Percentiles rank a stretch among this genome's conserved stretches.
Evolutionary conservation across 768 basidiomycete species (phyloP).

Genomic region (Nidula microcarpa): DNA sequence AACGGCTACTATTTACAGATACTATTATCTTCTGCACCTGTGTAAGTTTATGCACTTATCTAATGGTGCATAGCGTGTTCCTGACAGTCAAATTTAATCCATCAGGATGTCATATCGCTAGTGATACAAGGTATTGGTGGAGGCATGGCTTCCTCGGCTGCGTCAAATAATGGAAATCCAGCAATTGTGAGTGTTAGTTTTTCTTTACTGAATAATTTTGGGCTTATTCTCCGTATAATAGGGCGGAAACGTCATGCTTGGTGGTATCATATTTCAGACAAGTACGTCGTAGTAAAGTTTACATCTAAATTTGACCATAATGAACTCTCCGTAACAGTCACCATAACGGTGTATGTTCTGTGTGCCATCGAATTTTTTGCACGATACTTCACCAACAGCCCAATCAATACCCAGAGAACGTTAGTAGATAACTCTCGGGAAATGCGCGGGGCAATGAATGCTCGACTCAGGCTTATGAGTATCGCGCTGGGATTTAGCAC

Average conservation of each 20-base stretch:
- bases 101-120: slow-evolving; percentile 45
- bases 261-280: slow-evolving; percentile 48
- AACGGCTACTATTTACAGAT: slow-evolving; percentile 20
- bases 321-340: slow-evolving; percentile 19
- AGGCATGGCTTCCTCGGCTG: slow-evolving; percentile 35
- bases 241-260: slow-evolving; percentile 51
- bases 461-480: slow-evolving; percentile 24
- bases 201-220: not conserved
- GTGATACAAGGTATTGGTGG: slow-evolving; percentile 57
- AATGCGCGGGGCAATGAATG: slow-evolving; percentile 5
- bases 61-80: not conserved
- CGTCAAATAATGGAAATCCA: slow-evolving; percentile 8
- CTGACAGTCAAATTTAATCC: no score
- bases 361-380: slow-evolving; percentile 42
- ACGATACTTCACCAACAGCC: slow-evolving; percentile 33
- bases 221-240: slow-evolving; percentile 9
- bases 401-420: not conserved
- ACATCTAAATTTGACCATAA: not conserved
- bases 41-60: slow-evolving; percentile 8
- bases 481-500: slow-evolving; percentile 30
- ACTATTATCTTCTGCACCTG: slow-evolving; percentile 38
- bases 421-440: no score
- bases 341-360: slow-evolving; percentile 36
- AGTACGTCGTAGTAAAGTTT: slow-evolving; percentile 6
- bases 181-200: slow-evolving; percentile 2